These are phyloP conservation scores for Cryoendolithus antarcticus DNA, from an alignment of 2,329 filamentous ascomycete genomes.

Conservation along the genomic window DNA sequence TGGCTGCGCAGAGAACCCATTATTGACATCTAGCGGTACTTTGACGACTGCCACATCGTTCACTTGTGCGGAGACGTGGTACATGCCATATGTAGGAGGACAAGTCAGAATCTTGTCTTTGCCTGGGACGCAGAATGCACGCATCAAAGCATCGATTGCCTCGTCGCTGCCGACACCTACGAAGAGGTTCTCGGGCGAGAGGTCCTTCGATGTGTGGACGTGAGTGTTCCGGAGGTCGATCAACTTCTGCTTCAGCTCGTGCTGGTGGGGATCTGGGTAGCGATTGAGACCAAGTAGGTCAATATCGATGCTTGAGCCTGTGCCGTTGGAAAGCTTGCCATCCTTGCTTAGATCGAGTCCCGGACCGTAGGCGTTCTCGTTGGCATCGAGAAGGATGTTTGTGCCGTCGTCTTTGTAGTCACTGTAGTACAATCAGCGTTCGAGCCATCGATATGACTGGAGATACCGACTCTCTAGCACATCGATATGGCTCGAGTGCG, in stretches of 20 bases:
- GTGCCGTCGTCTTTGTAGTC: slow-evolving; percentile 98
- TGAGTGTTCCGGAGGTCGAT: slow-evolving; percentile 81
- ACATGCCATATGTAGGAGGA: slow-evolving; percentile 98
- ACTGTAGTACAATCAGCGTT: slow-evolving; percentile 17
- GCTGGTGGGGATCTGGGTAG: slow-evolving; percentile 93
- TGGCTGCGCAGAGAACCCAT: slow-evolving; percentile 63
- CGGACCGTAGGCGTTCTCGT: slow-evolving; percentile 93
- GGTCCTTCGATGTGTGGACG: slow-evolving; percentile 58
- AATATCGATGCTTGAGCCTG: slow-evolving; percentile 43
- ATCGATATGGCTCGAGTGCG: slow-evolving; percentile 41
- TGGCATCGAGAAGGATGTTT: slow-evolving; percentile 92
- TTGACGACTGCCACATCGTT: slow-evolving; percentile 83
- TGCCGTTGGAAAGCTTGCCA: slow-evolving; percentile 35
- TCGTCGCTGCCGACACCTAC: slow-evolving; percentile 94
- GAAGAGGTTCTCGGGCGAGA: slow-evolving; percentile 76
- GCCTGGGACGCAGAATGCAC: slow-evolving; percentile 83
- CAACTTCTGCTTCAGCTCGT: slow-evolving; percentile 70
- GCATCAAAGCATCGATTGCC: slow-evolving; percentile 85
- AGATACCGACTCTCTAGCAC: slow-evolving; percentile 36
- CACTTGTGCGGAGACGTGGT: slow-evolving; percentile 82
- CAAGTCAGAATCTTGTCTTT: slow-evolving; percentile 86
- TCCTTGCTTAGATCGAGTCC: slow-evolving; percentile 47
- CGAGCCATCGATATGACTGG: slow-evolving; percentile 31
- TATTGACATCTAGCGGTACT: slow-evolving; percentile 64
- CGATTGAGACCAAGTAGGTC: slow-evolving; percentile 77